Evolutionary conservation across 2,329 filamentous ascomycete genomes (phyloP).

Genomic region (Ustulina deusta): DNA sequence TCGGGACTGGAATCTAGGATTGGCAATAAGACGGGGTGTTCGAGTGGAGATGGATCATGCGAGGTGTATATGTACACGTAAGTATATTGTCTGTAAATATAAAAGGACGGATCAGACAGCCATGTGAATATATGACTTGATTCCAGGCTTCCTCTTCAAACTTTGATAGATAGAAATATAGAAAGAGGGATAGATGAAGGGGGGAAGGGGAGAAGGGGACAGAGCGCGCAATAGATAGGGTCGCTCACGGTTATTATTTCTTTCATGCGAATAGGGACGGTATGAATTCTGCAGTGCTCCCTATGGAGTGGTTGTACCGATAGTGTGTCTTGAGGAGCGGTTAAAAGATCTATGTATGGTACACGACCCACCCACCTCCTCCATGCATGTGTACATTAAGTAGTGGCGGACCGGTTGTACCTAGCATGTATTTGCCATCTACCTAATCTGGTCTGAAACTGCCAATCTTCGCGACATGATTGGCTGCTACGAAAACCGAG

Average conservation of each 20-base stretch:
- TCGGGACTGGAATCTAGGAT: constrained; percentile 36
- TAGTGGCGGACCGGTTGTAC: neutral
- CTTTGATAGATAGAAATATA: too few species aligned
- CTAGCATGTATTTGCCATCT: constrained; percentile 10
- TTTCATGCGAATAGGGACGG: neutral
- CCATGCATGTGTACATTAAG: too few species aligned
- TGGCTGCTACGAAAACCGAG: constrained; percentile 30
- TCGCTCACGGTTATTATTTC: neutral
- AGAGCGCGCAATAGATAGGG: neutral
- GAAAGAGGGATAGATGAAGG: neutral
- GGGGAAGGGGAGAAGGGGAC: neutral
- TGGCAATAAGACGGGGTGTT: constrained; percentile 31
- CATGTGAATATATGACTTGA: neutral
- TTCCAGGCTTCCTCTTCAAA: neutral
- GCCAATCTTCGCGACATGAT: constrained; percentile 14
- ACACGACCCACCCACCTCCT: too few species aligned
- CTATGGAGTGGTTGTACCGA: too few species aligned
- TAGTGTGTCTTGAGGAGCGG: constrained; percentile 6
- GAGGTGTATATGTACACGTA: constrained; percentile 2
- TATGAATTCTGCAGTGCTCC: neutral
- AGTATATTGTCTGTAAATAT: neutral
- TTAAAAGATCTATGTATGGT: constrained; percentile 9
- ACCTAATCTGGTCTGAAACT: constrained; percentile 31
- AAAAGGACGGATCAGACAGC: neutral
- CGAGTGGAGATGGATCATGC: constrained; percentile 33